Percentiles rank a stretch among this genome's conserved stretches.
Conservation (phyloP, 2,329 filamentous ascomycete species). For the Alternaria arbusti region DNA sequence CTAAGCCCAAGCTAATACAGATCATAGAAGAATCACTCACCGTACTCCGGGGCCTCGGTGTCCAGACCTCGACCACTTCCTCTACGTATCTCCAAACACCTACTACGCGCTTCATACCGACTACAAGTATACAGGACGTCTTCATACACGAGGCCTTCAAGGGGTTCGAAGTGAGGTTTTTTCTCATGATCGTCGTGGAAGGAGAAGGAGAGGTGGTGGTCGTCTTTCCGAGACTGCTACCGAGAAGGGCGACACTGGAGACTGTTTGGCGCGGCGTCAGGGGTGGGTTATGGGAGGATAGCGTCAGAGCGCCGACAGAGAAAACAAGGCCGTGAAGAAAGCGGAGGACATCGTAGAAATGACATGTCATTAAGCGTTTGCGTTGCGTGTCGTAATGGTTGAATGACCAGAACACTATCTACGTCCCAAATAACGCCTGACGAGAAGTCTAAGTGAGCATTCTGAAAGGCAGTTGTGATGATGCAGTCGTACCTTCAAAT, state of each 20-base stretch:
- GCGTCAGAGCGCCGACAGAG: neutral
- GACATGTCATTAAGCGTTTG: neutral
- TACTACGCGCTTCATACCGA: conserved; percentile 82
- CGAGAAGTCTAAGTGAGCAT: neutral
- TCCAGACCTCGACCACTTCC: conserved; percentile 81
- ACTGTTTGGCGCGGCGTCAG: conserved; percentile 87
- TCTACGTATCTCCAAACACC: conserved; percentile 69
- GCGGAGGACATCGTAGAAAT: neutral
- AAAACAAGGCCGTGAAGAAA: neutral
- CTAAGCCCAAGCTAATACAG: conserved; percentile 25
- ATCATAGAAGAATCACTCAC: conserved; percentile 79
- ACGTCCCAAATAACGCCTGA: neutral
- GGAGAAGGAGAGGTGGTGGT: conserved; percentile 88
- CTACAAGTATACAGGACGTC: conserved; percentile 88
- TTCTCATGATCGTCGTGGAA: conserved; percentile 87
- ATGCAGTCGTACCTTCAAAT: neutral
- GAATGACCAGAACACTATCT: neutral
- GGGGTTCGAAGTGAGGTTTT: conserved; percentile 89
- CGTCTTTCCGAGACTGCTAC: conserved; percentile 87
- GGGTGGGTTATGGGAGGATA: conserved; percentile 78
- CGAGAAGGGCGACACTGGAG: conserved; percentile 76
- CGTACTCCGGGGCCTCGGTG: conserved; percentile 84
- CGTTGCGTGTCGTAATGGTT: neutral
- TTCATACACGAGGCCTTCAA: conserved; percentile 94
- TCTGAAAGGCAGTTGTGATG: neutral